A percentile compares a stretch with the other conserved stretches of the same genome.
Evolutionary conservation across 305 asterid genomes (phyloP).

Genomic region (Andrographis paniculata): DNA sequence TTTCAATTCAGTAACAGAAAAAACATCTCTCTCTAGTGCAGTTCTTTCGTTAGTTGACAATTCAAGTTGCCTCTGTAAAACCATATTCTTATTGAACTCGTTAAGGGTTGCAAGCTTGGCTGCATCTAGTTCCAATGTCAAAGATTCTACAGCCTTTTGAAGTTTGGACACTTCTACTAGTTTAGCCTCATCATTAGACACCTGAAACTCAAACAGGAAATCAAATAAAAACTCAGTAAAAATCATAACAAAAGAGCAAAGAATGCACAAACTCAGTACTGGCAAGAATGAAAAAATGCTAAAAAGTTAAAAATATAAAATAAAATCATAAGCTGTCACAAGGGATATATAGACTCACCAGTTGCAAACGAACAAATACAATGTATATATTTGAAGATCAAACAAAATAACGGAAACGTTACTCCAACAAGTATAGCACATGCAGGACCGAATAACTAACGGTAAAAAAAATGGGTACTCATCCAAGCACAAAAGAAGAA

Average conservation of each 20-base stretch:
- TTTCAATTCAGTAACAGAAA: conserved; percentile 50
- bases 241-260: background rate
- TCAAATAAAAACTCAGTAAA: conserved; percentile 7
- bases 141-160: conserved; percentile 75
- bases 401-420: too few species aligned
- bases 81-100: conserved; percentile 75
- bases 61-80: conserved; percentile 70
- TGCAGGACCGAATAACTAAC: too few species aligned
- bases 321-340: too few species aligned
- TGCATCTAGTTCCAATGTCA: conserved; percentile 74
- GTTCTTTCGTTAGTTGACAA: conserved; percentile 63
- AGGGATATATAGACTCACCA: too few species aligned
- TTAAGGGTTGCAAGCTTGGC: conserved; percentile 89
- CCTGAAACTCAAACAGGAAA: conserved; percentile 40
- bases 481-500: background rate
- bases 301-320: too few species aligned
- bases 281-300: too few species aligned
- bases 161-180: conserved; percentile 77
- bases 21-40: conserved; percentile 57
- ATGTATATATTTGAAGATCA: too few species aligned
- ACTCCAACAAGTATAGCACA: too few species aligned
- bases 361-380: too few species aligned
- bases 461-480: background rate
- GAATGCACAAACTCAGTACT: background rate
- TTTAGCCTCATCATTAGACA: conserved; percentile 77